Evolutionary conservation across 75 land plant species (phyloP).

Genomic region (Cunninghamia lanceolata): DNA sequence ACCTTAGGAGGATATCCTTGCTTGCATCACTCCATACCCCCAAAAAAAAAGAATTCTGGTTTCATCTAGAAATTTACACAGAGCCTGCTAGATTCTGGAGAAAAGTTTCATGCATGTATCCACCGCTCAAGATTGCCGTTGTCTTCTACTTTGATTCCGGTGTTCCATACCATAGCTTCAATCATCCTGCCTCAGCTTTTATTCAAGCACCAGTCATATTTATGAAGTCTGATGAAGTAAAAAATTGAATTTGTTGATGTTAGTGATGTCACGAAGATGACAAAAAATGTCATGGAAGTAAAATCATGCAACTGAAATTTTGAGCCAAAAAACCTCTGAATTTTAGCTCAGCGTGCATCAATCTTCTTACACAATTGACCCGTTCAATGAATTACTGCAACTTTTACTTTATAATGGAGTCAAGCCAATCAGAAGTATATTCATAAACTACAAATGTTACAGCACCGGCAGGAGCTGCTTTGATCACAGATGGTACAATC

Average conservation of each 20-base stretch:
- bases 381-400: neutral
- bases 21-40: neutral
- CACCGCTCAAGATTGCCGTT: neutral
- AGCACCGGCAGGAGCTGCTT: slow-evolving; percentile 97
- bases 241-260: neutral
- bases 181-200: neutral
- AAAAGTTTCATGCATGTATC: neutral
- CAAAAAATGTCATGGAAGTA: neutral
- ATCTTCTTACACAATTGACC: neutral
- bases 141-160: neutral
- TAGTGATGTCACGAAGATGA: neutral
- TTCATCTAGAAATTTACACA: neutral
- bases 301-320: neutral
- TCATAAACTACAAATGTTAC: slow-evolving; percentile 94
- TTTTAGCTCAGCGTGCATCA: neutral
- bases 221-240: neutral
- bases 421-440: slow-evolving; percentile 59
- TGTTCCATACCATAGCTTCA: neutral
- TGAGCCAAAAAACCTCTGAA: neutral
- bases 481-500: slow-evolving; percentile 77
- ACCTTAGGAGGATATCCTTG: neutral
- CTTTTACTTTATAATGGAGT: slow-evolving; percentile 21
- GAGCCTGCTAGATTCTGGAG: neutral
- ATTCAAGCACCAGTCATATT: neutral
- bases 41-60: neutral